phyloP scores from a whole-genome alignment of 1,139 yeast genomes.

The Casaregolazyma lundiana region DNA sequence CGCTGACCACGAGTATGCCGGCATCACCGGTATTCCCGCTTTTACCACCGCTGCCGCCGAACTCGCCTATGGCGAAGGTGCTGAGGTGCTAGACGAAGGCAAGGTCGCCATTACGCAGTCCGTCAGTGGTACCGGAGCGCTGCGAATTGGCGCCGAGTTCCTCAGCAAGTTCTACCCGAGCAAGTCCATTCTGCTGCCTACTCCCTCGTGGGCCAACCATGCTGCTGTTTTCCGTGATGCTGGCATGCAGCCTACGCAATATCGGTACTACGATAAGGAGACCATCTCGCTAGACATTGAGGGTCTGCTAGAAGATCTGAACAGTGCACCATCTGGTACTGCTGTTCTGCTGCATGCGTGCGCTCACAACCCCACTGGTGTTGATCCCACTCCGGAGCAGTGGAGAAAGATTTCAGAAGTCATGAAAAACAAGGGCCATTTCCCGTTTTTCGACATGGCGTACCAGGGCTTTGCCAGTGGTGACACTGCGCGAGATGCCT shows the following conservation, averaged over 20 bases:
- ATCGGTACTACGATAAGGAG: conserved; percentile 64
- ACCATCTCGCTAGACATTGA: conserved; percentile 60
- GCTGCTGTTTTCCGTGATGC: conserved; percentile 44
- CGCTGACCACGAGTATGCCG: conserved; percentile 87
- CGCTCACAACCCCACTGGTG: conserved; percentile 98
- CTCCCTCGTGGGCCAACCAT: conserved; percentile 78
- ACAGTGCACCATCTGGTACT: conserved; percentile 69
- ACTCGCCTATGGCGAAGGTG: conserved; percentile 43
- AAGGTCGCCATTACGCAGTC: conserved; percentile 61
- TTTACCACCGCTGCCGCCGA: conserved; percentile 76
- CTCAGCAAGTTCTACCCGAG: conserved; percentile 49
- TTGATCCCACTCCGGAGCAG: conserved; percentile 83
- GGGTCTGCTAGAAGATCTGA: conserved; percentile 65
- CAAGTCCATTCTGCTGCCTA: conserved; percentile 51
- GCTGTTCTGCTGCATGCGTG: conserved; percentile 87
- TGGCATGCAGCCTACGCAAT: conserved; percentile 45
- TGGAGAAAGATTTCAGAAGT: conserved; percentile 71
- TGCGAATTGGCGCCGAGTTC: conserved; percentile 63
- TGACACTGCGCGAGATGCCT: conserved; percentile 75
- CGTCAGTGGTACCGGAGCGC: conserved; percentile 70
- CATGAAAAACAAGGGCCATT: conserved; percentile 57
- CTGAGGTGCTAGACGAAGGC: conserved; percentile 38
- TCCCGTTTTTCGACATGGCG: conserved; percentile 90
- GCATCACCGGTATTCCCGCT: conserved; percentile 74
- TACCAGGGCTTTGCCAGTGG: conserved; percentile 98